Conservation (phyloP, 306 rosid genomes). For the Hippophae rhamnoides region DNA sequence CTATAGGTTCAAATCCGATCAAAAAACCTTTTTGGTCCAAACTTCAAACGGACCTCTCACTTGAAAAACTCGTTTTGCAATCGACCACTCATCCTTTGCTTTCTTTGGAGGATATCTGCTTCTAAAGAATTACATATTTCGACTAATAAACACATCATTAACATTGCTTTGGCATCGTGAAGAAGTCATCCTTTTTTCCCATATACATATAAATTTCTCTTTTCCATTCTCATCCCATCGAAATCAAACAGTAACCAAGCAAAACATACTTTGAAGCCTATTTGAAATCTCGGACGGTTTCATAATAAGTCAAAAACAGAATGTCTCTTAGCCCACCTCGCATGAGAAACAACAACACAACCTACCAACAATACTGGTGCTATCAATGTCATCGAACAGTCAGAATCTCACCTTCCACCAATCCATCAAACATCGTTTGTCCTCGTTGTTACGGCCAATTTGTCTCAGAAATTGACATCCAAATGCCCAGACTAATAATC, state of each 20-base stretch:
- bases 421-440: slow-evolving; percentile 29
- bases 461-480: slow-evolving; percentile 39
- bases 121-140: too few relatives aligned
- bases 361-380: slow-evolving; percentile 63
- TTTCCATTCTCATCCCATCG: background rate
- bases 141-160: background rate
- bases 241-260: background rate
- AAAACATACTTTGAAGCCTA: background rate
- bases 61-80: too few relatives aligned
- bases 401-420: slow-evolving; percentile 26
- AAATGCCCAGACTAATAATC: slow-evolving; percentile 27
- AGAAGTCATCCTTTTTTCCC: too few relatives aligned
- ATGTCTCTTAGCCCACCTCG: slow-evolving; percentile 60
- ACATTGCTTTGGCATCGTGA: too few relatives aligned
- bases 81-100: slow-evolving; percentile 34
- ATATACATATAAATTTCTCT: too few relatives aligned
- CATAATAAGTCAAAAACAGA: background rate
- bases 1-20: too few relatives aligned
- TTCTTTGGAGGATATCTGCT: slow-evolving; percentile 13
- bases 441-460: slow-evolving; percentile 76
- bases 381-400: slow-evolving; percentile 51
- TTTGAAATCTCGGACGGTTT: background rate
- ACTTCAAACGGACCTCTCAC: slow-evolving; percentile 10
- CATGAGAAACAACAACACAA: slow-evolving; percentile 6
- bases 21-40: too few relatives aligned